phyloP scores from a whole-genome alignment of 495 filamentous ascomycete species.

The Talaromyces stipitatus region DNA sequence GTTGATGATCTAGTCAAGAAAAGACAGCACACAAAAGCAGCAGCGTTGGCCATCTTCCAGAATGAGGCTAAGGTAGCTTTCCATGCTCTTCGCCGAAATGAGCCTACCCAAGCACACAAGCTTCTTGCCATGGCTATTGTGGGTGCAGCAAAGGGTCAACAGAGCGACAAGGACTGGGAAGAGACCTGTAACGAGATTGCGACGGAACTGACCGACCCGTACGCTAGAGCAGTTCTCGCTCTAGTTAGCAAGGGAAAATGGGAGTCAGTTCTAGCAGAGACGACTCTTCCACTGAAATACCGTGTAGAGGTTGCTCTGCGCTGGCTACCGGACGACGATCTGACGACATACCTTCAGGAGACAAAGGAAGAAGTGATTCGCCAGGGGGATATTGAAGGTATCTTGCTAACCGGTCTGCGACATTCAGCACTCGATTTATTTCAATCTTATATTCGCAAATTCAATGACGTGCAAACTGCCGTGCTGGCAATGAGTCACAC shows the following conservation, averaged over 20 bases:
- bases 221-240: constrained; percentile 86
- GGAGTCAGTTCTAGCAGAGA: constrained; percentile 72
- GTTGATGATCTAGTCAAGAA: constrained; percentile 50
- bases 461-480: constrained; percentile 82
- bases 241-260: constrained; percentile 84
- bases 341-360: constrained; percentile 62
- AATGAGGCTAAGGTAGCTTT: constrained; percentile 53
- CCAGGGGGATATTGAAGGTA: constrained; percentile 79
- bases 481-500: constrained; percentile 76
- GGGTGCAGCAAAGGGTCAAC: constrained; percentile 41
- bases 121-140: constrained; percentile 49
- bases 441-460: constrained; percentile 79
- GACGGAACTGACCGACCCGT: constrained; percentile 67
- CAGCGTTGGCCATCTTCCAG: constrained; percentile 69
- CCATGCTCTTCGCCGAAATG: constrained; percentile 33
- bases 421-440: constrained; percentile 75
- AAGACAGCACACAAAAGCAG: constrained; percentile 72
- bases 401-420: constrained; percentile 79
- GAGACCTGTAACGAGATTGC: constrained; percentile 53
- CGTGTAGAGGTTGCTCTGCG: constrained; percentile 80
- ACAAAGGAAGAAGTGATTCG: constrained; percentile 55
- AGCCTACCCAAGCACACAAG: constrained; percentile 38
- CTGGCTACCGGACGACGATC: constrained; percentile 70
- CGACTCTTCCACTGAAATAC: constrained; percentile 74
- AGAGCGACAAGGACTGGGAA: constrained; percentile 48